phyloP scores from a whole-genome alignment of 2,329 filamentous ascomycete genomes.

The Ceratocystis destructans region DNA sequence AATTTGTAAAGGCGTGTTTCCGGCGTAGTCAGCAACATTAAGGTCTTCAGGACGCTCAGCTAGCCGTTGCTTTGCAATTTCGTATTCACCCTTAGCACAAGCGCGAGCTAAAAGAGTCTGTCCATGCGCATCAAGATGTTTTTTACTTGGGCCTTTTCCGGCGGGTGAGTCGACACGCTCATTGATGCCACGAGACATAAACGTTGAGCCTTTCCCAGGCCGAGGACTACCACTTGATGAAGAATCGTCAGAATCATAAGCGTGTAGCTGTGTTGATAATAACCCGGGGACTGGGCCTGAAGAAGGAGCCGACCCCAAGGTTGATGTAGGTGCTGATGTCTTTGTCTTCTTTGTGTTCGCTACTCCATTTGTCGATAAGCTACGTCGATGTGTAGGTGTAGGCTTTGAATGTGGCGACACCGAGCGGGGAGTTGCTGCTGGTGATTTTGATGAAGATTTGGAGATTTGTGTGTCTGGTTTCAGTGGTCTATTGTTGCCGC shows the following conservation, averaged over 20 bases:
- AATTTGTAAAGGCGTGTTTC: conserved; percentile 92
- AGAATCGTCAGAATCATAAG: conserved; percentile 56
- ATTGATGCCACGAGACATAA: conserved; percentile 39
- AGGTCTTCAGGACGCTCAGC: conserved; percentile 74
- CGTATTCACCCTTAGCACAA: conserved; percentile 72
- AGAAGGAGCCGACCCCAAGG: neutral
- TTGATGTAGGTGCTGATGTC: conserved; percentile 34
- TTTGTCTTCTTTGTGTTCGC: conserved; percentile 52
- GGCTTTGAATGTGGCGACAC: conserved; percentile 41
- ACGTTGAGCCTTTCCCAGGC: conserved; percentile 44
- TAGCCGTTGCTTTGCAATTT: conserved; percentile 59
- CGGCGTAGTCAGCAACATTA: conserved; percentile 81
- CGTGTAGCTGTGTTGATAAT: conserved; percentile 43
- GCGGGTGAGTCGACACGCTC: conserved; percentile 51
- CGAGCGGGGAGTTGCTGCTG: conserved; percentile 30
- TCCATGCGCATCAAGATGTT: conserved; percentile 82
- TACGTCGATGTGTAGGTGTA: conserved; percentile 43
- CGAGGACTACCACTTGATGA: conserved; percentile 47
- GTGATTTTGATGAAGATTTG: conserved; percentile 8
- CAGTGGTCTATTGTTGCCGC: conserved; percentile 9
- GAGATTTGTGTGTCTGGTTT: conserved; percentile 4
- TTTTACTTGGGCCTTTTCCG: conserved; percentile 61
- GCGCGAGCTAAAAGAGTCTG: conserved; percentile 83
- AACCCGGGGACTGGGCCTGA: neutral
- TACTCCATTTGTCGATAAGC: conserved; percentile 47